A percentile compares a stretch with the other conserved stretches of the same genome.
Evolutionary conservation across 441 rosid species (phyloP).

Genomic region (Capsella rubella): DNA sequence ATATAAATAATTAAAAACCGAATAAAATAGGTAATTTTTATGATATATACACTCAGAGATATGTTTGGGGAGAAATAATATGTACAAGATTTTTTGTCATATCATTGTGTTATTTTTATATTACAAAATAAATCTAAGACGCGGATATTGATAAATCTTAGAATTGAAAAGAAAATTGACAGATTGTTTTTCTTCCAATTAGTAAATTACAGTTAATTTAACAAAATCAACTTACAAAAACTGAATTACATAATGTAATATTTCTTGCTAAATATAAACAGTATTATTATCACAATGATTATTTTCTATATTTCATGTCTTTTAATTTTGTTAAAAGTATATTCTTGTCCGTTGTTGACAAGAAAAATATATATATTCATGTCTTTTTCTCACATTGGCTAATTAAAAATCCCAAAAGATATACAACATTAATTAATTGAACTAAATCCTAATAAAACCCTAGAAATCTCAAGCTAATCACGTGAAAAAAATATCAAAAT

Average conservation of each 20-base stretch:
- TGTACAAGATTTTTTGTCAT: conserved; percentile 17
- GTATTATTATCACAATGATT: conserved; percentile 8
- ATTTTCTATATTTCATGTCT: conserved; percentile 17
- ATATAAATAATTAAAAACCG: too few relatives aligned
- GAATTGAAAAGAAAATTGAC: neutral
- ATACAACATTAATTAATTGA: conserved; percentile 11
- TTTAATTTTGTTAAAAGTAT: neutral
- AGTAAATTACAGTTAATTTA: neutral
- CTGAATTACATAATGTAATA: neutral
- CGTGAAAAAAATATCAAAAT: conserved; percentile 9
- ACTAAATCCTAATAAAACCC: conserved; percentile 25
- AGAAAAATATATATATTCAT: neutral
- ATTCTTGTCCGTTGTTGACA: neutral
- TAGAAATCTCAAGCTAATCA: conserved; percentile 13
- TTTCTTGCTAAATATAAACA: conserved; percentile 27
- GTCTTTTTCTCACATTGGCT: conserved; percentile 16
- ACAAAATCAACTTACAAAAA: neutral
- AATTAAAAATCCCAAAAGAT: conserved; percentile 19
- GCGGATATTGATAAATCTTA: conserved; percentile 3
- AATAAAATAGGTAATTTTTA: too few relatives aligned
- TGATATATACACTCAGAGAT: neutral
- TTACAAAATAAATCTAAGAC: neutral
- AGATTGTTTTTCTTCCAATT: neutral
- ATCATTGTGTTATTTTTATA: neutral
- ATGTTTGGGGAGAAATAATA: conserved; percentile 12